Evolutionary conservation across 2,329 filamentous ascomycete species (phyloP).

Genomic region (Aspergillus neoniger): DNA sequence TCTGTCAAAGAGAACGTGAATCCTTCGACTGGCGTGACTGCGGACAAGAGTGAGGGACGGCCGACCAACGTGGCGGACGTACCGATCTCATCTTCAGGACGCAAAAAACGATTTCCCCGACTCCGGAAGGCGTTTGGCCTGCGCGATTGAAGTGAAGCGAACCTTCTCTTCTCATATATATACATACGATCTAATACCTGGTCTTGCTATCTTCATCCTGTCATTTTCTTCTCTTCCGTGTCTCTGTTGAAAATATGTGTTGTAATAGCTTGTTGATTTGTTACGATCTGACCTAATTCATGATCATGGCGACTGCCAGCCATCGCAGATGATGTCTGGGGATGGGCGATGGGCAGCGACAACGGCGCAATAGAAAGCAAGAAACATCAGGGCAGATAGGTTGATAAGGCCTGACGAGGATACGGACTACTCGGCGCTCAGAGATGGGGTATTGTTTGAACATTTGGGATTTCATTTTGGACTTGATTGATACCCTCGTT

Average conservation of each 20-base stretch:
- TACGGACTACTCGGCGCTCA: background rate
- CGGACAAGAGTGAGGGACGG: background rate
- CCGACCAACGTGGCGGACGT: slow-evolving; percentile 28
- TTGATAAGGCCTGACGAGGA: background rate
- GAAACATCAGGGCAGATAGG: background rate
- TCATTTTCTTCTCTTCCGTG: slow-evolving; percentile 1
- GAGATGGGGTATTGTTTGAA: background rate
- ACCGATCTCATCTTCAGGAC: slow-evolving; percentile 39
- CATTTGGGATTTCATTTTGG: background rate
- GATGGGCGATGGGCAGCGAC: background rate
- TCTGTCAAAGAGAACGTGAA: slow-evolving; percentile 4
- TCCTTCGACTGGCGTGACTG: background rate
- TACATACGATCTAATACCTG: slow-evolving; percentile 4
- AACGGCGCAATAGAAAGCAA: background rate
- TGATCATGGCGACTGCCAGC: slow-evolving; percentile 9
- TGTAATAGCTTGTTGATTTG: slow-evolving; percentile 1
- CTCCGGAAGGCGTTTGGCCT: slow-evolving; percentile 49
- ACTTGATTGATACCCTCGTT: slow-evolving; percentile 19
- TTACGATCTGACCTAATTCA: slow-evolving; percentile 6
- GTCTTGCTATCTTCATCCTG: background rate
- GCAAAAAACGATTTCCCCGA: slow-evolving; percentile 50
- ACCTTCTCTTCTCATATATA: slow-evolving; percentile 3
- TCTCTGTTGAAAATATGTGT: slow-evolving; percentile 15
- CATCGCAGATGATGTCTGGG: background rate
- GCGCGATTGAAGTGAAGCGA: slow-evolving; percentile 18